These are phyloP conservation scores for Rhizophagus sp. DNA, from an alignment of 192 early-diverging fungal genomes.

Conservation along the genomic window DNA sequence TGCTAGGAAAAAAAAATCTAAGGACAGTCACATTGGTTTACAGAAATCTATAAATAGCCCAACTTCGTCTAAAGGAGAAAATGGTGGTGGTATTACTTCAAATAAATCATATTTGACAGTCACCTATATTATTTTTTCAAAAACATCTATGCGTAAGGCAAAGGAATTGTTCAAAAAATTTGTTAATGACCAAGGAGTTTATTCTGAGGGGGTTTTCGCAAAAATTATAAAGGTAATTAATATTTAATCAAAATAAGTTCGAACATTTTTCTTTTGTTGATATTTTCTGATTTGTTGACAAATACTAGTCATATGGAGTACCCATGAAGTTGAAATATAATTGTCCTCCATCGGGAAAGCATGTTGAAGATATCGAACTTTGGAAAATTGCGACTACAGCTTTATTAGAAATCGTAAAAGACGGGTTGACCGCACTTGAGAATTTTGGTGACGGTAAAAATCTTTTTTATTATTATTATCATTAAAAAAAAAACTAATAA, in stretches of 20 bases:
- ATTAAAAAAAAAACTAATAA: too few species aligned
- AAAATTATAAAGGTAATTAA: constrained; percentile 45
- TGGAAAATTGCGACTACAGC: constrained; percentile 72
- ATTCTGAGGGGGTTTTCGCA: constrained; percentile 52
- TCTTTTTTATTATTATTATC: background rate
- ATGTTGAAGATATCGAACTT: constrained; percentile 66
- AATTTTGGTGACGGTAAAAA: constrained; percentile 40
- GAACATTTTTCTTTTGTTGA: background rate
- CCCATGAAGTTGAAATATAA: constrained; percentile 76
- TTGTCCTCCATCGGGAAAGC: constrained; percentile 69
- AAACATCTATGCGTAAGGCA: constrained; percentile 58
- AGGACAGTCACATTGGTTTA: background rate
- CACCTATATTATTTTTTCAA: constrained; percentile 79
- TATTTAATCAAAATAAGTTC: background rate
- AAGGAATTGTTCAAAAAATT: constrained; percentile 57
- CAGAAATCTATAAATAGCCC: constrained; percentile 27
- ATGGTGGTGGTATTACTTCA: background rate
- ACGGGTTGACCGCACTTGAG: constrained; percentile 45
- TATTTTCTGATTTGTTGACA: background rate
- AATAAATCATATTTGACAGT: constrained; percentile 40
- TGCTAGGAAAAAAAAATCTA: background rate
- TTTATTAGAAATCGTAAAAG: constrained; percentile 58
- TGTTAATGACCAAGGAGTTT: constrained; percentile 50
- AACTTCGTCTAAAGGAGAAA: background rate
- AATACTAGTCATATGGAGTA: constrained; percentile 56